Evolutionary conservation across 1,284 basidiomycete species (phyloP), one percentile per base, ranked within the genome.

Genomic region (Cutaneotrichosporon spelunceum): DNA sequence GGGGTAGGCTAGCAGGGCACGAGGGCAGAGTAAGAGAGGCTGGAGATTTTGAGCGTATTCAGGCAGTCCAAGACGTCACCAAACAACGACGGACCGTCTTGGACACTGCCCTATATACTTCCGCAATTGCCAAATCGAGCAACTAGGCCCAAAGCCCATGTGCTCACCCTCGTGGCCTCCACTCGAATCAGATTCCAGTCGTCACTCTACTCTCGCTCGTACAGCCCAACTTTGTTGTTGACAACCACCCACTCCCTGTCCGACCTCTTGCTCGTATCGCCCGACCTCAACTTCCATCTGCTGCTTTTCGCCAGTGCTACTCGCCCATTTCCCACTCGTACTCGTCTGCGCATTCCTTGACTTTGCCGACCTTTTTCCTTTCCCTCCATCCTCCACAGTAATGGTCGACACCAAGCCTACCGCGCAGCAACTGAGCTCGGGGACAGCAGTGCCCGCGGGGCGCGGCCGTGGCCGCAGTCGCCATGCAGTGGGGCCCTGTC

Each of bases 341-440:
- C 30, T 33, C 30, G 4, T 11, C 4, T 33, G 8, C 4, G 30
- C 5, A 1, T 44, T 44, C 11, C 11, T n/a, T 44, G 21, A n/a
- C n/a, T n/a, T n/a, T n/a, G n/a, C n/a, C 33, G 21, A 53, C 53
- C 21, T 42, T 47, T 2, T 23, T 23, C 56, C 24, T 34, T 23
- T 19, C 27, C 27, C 11, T 27, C 34, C 23, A 16, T 4, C 27
- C 47, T 11, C 5, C 56, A 26, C 9, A 47, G 63, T n/a, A 56
- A 71, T 71, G 68, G 68, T 66, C 62, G 68, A 70, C 67, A 44
- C 60, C 30, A 66, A 66, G 55, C 61, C 67, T 24, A 66, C 64
- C 5, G 19, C 48, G 30, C 59, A 59, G 26, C 61, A 66, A 59
- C 55, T 66, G 30, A 59, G 50, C 7, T 48, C 54, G 8, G 19